Base-by-base conservation (phyloP, 1,284 basidiomycete species). In the Butyriboletus appendiculatus region DNA sequence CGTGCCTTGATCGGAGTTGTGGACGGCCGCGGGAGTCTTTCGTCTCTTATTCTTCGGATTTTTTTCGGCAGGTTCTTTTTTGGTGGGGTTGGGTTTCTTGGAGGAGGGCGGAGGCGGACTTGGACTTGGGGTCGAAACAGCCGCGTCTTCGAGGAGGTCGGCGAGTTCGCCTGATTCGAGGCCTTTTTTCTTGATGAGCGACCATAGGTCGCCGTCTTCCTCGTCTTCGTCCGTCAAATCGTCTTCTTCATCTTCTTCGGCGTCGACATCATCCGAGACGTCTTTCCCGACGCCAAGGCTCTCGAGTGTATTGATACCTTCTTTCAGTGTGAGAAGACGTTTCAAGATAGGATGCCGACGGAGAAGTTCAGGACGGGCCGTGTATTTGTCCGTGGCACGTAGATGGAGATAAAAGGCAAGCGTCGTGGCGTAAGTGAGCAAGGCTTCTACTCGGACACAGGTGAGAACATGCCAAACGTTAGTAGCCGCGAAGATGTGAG, bases 391-490 rank as follows among this genome's bases (percentile, higher is more conserved):
- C 48, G 81, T 82, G 20, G 90, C 78, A 15, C 92, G 85, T 26
- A 99, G 80, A 70, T 96, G 87, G 48, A 99, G 79, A 75, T 97
- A 98, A 76, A 96, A 98, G 0, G 95, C 90, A 43, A 98, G 86
- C 1, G 88, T 90, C 1, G 94, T 92, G 10, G 91, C 81, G 70
- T 99, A 99, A 10, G 95, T 92, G 42, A 96, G 75, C 3, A 97
- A 78, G 1, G 93, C 84, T 77, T 98, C 93, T 94, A 68, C 48
- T 51, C 59, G 52, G 20, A 39, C 39, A 51, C 43, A 24, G 51
- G 15, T 48, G 39, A 57, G 37, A 56, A 35, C 48, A 53, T 33
- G 28, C 2, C 32, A 55, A 28, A 18, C 0, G 33, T 28, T 12
- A 50, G 40, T 14, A 20, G 20, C 12, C 11, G 28, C 10, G n/a